These are phyloP conservation scores for Verticillium longisporum DNA, from an alignment of 2,329 filamentous ascomycete species.

Conservation along the genomic window DNA sequence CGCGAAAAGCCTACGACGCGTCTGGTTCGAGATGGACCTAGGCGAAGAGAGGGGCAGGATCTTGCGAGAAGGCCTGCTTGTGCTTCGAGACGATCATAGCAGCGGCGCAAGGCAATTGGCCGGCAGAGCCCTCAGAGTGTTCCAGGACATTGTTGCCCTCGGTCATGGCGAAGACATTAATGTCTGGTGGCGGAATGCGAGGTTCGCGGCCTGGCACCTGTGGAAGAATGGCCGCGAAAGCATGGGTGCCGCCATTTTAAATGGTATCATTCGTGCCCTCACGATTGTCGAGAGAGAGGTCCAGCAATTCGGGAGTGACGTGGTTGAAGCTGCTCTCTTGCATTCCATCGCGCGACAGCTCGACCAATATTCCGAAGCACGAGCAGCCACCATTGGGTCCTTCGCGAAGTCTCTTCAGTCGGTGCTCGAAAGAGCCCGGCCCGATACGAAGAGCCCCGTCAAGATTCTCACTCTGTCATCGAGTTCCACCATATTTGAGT, in stretches of 20 bases:
- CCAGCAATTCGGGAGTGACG: slow-evolving; percentile 14
- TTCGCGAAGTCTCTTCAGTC: slow-evolving; percentile 16
- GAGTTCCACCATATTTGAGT: slow-evolving; percentile 52
- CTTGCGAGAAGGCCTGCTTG: slow-evolving; percentile 38
- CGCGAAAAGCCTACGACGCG: slow-evolving; percentile 48
- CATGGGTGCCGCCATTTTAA: slow-evolving; percentile 56
- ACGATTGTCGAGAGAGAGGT: slow-evolving; percentile 26
- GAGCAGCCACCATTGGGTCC: slow-evolving; percentile 17
- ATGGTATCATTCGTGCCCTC: slow-evolving; percentile 39
- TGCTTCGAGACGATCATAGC: slow-evolving; percentile 47
- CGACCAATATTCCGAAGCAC: slow-evolving; percentile 10
- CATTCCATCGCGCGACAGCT: slow-evolving; percentile 11
- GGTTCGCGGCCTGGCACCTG: slow-evolving; percentile 55
- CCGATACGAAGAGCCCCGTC: slow-evolving; percentile 18
- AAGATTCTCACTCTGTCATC: slow-evolving; percentile 54
- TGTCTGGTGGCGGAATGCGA: slow-evolving; percentile 48
- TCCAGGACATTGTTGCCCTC: slow-evolving; percentile 18
- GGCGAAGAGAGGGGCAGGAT: slow-evolving; percentile 34
- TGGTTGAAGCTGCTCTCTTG: slow-evolving; percentile 5
- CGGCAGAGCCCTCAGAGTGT: slow-evolving; percentile 38
- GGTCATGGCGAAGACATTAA: slow-evolving; percentile 16
- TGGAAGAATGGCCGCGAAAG: slow-evolving; percentile 60
- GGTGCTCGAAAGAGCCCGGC: neutral
- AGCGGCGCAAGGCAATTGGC: slow-evolving; percentile 56
- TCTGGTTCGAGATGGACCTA: slow-evolving; percentile 51